Percentiles rank a stretch among this genome's conserved stretches.
These are phyloP conservation scores for Aureobasidium sp. DNA, from an alignment of 2,329 filamentous ascomycete species.

Conservation along the genomic window DNA sequence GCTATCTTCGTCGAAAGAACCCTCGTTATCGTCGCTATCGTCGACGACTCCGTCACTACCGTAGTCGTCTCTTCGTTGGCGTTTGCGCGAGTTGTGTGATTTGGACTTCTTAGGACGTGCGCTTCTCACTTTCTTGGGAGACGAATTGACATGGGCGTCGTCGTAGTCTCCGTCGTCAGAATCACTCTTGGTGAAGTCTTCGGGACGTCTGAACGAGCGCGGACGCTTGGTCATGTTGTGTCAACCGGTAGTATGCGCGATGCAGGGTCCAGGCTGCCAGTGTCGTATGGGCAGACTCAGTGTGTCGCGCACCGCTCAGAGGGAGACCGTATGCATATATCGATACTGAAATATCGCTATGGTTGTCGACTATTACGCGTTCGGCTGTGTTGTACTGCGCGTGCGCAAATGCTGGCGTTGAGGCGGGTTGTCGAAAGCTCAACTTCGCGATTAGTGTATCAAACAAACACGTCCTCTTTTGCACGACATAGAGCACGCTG, in stretches of 20 bases:
- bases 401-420: slow-evolving; percentile 6
- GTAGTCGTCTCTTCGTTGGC: slow-evolving; percentile 30
- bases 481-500: slow-evolving; percentile 3
- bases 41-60: slow-evolving; percentile 41
- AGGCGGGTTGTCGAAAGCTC: neutral
- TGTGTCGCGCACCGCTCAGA: neutral
- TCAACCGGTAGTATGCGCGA: neutral
- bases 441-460: neutral
- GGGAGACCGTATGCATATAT: neutral
- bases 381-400: neutral
- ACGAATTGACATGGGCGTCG: slow-evolving; percentile 16
- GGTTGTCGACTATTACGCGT: neutral
- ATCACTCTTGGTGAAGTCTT: slow-evolving; percentile 28
- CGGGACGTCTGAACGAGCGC: slow-evolving; percentile 19
- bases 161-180: slow-evolving; percentile 30
- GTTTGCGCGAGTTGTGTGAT: slow-evolving; percentile 20
- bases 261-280: slow-evolving; percentile 2
- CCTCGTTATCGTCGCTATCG: slow-evolving; percentile 28
- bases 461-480: neutral
- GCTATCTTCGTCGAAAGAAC: slow-evolving; percentile 34
- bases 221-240: slow-evolving; percentile 9
- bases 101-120: slow-evolving; percentile 8
- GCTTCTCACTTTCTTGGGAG: slow-evolving; percentile 15
- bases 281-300: neutral
- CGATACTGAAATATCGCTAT: neutral